Base-by-base conservation (phyloP, 768 basidiomycete species). In the Lanmaoa pseudosensibilis region DNA sequence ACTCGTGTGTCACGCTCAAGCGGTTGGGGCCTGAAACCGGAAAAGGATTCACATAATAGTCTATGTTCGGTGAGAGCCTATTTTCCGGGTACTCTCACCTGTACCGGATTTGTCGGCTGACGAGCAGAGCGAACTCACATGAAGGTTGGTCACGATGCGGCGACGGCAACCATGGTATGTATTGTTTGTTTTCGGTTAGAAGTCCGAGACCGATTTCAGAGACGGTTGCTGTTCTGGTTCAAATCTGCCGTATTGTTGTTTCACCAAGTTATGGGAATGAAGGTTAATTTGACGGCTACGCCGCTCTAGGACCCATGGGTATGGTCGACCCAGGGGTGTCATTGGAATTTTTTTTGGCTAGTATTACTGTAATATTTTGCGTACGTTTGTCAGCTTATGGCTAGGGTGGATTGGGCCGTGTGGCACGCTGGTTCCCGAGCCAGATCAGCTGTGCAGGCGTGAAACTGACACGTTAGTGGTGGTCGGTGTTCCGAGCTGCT, bases 171-270 rank as follows among this genome's bases (percentile, higher is more conserved):
- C 3, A 27, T 27, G 44, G 13, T 23, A 30, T 21, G 15, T 43
- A 43, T 55, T 50, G 52, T 52, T 38, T 12, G 50, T 46, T 51
- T 50, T 43, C 39, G 38, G 46, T 44, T 38, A 21, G 25, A 41
- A 21, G 49, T 52, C 38, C 37, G 41, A 51, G 39, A 39, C 44
- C 11, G 46, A 48, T 54, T 50, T n/a, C n/a, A n/a, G 51, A 19
- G 57, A 44, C 45, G 25, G 44, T 33, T 68, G 63, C 59, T 47
- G 59, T 46, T 56, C 23, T 50, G 21, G 53, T 41, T 36, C 19
- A 13, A 34, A 18, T 21, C n/a, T 64, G 66, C 58, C 61, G 58
- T 67, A 44, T 63, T 45, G 49, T 65, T 59, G 54, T 62, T 55
- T 62, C 52, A 57, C 44, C 52, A 60, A 25, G 41, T 58, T 47